These are phyloP conservation scores for Aspergillus alliaceus DNA, from an alignment of 2,329 filamentous ascomycete species.

Conservation along the genomic window DNA sequence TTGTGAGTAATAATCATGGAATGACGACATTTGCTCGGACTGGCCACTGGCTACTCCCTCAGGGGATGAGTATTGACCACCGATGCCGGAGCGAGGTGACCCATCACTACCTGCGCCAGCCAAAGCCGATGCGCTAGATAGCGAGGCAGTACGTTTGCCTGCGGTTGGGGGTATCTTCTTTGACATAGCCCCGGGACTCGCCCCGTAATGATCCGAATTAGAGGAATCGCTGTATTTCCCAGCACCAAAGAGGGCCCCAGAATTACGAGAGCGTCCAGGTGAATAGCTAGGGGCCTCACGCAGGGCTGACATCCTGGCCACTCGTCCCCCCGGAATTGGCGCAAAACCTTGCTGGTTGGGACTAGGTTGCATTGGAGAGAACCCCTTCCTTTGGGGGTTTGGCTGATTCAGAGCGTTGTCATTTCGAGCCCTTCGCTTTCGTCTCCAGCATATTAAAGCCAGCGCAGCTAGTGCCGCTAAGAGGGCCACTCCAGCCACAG, in stretches of 20 bases:
- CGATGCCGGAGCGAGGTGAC: slow-evolving; percentile 69
- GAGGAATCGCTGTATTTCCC: slow-evolving; percentile 52
- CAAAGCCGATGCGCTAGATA: slow-evolving; percentile 80
- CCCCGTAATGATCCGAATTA: slow-evolving; percentile 67
- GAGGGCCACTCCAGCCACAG: slow-evolving; percentile 68
- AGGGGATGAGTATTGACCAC: slow-evolving; percentile 76
- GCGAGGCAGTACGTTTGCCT: slow-evolving; percentile 76
- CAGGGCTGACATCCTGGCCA: slow-evolving; percentile 92
- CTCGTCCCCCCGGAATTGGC: slow-evolving; percentile 79
- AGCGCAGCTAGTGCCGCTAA: slow-evolving; percentile 64
- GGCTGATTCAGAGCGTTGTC: slow-evolving; percentile 88
- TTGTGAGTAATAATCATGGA: slow-evolving; percentile 98
- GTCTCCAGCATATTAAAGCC: slow-evolving; percentile 59
- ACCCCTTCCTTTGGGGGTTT: slow-evolving; percentile 59
- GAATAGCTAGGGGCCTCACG: slow-evolving; percentile 71
- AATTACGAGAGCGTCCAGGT: slow-evolving; percentile 54
- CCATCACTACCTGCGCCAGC: slow-evolving; percentile 63
- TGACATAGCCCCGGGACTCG: slow-evolving; percentile 69
- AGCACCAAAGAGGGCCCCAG: slow-evolving; percentile 49
- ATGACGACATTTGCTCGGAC: slow-evolving; percentile 91
- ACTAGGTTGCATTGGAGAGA: slow-evolving; percentile 45
- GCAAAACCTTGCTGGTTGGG: slow-evolving; percentile 60
- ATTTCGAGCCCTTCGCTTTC: slow-evolving; percentile 61
- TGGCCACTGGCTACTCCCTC: slow-evolving; percentile 82
- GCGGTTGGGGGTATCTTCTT: slow-evolving; percentile 47